These are phyloP conservation scores for Purpureocillium lavendulum DNA, from an alignment of 2,329 filamentous ascomycete species.

Conservation along the genomic window DNA sequence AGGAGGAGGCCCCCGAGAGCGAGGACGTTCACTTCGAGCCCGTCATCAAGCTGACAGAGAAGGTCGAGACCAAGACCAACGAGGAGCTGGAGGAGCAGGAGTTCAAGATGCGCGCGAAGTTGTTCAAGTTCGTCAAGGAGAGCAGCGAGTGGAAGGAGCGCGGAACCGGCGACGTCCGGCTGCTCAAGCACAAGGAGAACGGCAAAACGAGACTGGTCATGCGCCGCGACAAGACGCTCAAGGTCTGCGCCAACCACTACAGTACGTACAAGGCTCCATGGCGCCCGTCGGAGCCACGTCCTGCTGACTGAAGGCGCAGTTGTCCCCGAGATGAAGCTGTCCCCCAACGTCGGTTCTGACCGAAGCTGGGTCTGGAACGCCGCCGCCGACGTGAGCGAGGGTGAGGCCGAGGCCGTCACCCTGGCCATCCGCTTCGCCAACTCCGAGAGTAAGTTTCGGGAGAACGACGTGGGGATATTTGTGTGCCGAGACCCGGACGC, in stretches of 20 bases:
- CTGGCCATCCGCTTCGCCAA: constrained; percentile 97
- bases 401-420: constrained; percentile 91
- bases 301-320: constrained; percentile 41
- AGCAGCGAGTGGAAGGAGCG: constrained; percentile 98
- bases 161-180: constrained; percentile 88
- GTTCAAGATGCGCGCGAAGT: constrained; percentile 99
- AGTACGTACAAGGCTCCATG: constrained; percentile 42
- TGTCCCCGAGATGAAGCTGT: constrained; percentile 97
- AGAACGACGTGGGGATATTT: background rate
- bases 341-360: constrained; percentile 95
- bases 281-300: background rate
- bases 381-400: constrained; percentile 94
- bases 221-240: constrained; percentile 98
- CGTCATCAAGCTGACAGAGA: constrained; percentile 91
- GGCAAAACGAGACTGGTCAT: constrained; percentile 96
- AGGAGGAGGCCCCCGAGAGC: constrained; percentile 74
- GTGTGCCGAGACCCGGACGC: too few relatives aligned
- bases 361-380: constrained; percentile 99
- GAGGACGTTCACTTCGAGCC: constrained; percentile 96
- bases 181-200: constrained; percentile 98
- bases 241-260: constrained; percentile 99
- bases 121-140: constrained; percentile 95
- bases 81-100: constrained; percentile 95
- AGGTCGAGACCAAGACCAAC: constrained; percentile 95
- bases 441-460: constrained; percentile 70